Evolutionary conservation across 2,329 filamentous ascomycete species (phyloP), one percentile per base, ranked within the genome.

Genomic region (Phialophora expanda): DNA sequence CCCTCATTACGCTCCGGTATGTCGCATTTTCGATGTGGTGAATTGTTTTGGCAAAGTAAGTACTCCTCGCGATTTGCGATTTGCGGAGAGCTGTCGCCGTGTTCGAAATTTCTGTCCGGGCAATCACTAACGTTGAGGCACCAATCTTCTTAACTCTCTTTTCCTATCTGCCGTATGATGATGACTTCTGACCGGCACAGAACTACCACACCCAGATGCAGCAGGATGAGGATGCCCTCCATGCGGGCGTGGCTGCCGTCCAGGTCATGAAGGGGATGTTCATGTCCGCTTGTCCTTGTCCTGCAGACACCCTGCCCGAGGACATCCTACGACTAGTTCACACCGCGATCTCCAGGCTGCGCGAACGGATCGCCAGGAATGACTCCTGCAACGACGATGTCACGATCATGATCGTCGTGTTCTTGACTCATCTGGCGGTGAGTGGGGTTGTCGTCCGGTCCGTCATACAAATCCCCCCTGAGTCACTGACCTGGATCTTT

Each of bases 351-450:
- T 58, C 32, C 9, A 58, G 26, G 28, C 20, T 58, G 17, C 56
- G 56, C 5, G 4, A 17, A 14, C n/a, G 56, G 20, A 58, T 58
- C n/a, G 56, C 56, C 12, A 58, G 38, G 32, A 26, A 48, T 22
- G 20, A 58, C 17, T n/a, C 5, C n/a, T 44, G 32, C n/a, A 48
- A 58, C 14, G 56, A 58, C n/a, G 38, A 58, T 17, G 56, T 44
- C n/a, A 58, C 34, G 12, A 58, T 58, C 38, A 58, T 58, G n/a
- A 26, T 12, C 1, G 50, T 44, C 20, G 22, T 46, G 12, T 56
- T 62, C 48, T 30, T 62, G 32, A 22, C 34, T 26, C 60, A 62
- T 56, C 60, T 62, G 24, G 48, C 60, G 24, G 50, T 62, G 14
- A 56, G 60, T 48, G 8, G 20, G 30, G 11, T 28, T 12, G 30